These are phyloP conservation scores for Mycosphaerella sp. DNA, from an alignment of 2,329 filamentous ascomycete species.

Conservation along the genomic window DNA sequence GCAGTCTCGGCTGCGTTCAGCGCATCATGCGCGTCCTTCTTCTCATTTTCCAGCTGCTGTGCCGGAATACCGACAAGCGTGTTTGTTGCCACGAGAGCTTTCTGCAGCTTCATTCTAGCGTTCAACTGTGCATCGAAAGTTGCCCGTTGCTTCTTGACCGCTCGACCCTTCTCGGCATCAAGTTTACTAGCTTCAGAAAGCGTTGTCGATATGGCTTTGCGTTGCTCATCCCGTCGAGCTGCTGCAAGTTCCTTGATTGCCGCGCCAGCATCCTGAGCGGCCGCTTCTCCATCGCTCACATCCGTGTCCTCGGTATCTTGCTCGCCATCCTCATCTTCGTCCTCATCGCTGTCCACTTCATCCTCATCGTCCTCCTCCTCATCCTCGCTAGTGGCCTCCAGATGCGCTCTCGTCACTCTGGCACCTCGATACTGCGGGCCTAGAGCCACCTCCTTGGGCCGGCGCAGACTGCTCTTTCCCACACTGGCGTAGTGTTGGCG, in stretches of 20 bases:
- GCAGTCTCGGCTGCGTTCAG: constrained; percentile 78
- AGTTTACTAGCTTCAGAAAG: constrained; percentile 62
- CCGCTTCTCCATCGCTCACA: constrained; percentile 39
- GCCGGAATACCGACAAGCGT: constrained; percentile 48
- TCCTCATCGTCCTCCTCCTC: constrained; percentile 39
- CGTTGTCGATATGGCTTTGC: constrained; percentile 59
- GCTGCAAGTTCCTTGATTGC: constrained; percentile 62
- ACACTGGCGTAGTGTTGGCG: constrained; percentile 84
- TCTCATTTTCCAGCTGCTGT: constrained; percentile 37
- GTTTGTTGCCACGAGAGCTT: constrained; percentile 77
- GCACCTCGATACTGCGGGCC: constrained; percentile 77
- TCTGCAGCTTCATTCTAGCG: constrained; percentile 86
- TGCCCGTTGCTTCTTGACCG: constrained; percentile 78
- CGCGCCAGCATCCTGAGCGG: constrained; percentile 46
- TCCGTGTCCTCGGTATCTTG: constrained; percentile 41
- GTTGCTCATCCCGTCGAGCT: constrained; percentile 39
- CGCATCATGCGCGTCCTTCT: constrained; percentile 38
- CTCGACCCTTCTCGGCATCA: constrained; percentile 77
- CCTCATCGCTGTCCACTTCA: constrained; percentile 36
- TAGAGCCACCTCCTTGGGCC: constrained; percentile 61
- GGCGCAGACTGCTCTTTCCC: constrained; percentile 76
- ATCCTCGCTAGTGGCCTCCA: constrained; percentile 52
- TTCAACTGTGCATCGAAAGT: constrained; percentile 86
- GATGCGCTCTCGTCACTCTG: constrained; percentile 62
- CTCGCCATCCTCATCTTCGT: constrained; percentile 34